Evolutionary conservation across 768 basidiomycete species (phyloP), one percentile per base, ranked within the genome.

Genomic region (Pulveroboletus sp.): DNA sequence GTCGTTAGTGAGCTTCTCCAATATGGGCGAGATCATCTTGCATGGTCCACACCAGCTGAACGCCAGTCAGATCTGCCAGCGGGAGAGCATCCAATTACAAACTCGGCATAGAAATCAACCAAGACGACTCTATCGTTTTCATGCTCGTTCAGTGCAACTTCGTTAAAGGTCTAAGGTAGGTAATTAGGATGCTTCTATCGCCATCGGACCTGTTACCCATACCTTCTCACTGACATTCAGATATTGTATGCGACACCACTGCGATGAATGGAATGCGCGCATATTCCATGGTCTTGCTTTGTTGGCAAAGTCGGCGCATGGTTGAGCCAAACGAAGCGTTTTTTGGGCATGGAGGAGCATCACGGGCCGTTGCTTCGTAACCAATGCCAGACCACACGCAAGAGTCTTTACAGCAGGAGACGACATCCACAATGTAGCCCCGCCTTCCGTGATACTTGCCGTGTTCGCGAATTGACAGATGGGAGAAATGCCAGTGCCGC

Each of bases 31-130:
- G 36, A 92, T 76, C 63, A 74, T 68, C 57, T 77, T 83, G 71
- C 89, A 92, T 35, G 89, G 89, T 7, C 75, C 70, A 56, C 89
- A 91, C 89, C 89, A 91, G 53, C 89, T 90, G 49, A 30, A 33
- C 5, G 39, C 43, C 33, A 47, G 9, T 57, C 44, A 58, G 58
- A 21, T 11, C 17, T 15, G 17, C 30, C 26, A 45, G 32, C 36
- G 11, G 21, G 24, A 41, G 30, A 43, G 39, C 31, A 54, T 35
- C 9, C 10, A 55, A n/a, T 39, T 24, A 73, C 82, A 41, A 58
- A 89, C 88, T 88, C 80, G 41, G 89, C 88, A 62, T 89, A 85
- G 57, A 90, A 90, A 57, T 90, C 88, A 21, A 88, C 86, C 6
- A 90, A 69, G 37, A 85, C 77, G 24, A 86, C 67, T 42, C 79